Evolutionary conservation across 306 rosid species (phyloP), one percentile per base, ranked within the genome.

Genomic region (Cucurbita argyrosperma): DNA sequence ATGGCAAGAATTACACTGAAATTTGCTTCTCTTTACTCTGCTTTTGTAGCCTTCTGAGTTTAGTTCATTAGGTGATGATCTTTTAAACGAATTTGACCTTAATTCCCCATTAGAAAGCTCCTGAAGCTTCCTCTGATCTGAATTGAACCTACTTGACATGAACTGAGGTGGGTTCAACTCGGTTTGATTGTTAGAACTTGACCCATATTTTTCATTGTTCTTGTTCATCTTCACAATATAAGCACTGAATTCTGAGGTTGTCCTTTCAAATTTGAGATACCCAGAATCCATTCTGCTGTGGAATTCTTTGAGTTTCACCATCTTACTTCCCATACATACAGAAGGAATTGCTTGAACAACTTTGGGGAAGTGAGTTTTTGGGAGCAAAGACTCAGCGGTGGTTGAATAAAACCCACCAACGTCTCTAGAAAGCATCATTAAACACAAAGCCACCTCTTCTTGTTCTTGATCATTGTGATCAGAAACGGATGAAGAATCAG

Each of bases 401-500:
- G 51, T 71, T 51, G 80, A 82, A 76, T 87, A 80, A 54, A 80
- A 42, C 51, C 83, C 86, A 66, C 76, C 82, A 77, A 67, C 76
- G 79, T 90, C 97, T 51, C 88, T 89, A 5, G 94, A 87, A 26
- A 93, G 96, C 97, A 93, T 90, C 86, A 93, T 87, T 78, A 90
- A 89, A 84, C 96, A 87, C 86, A 86, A 68, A 76, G 98, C 98
- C 75, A 93, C 88, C 74, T 93, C 94, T 80, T 90, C 91, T 78
- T 89, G 89, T 74, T 93, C 98, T 60, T 88, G 93, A 57, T 89
- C 92, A 77, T 71, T 86, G 51, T 88, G 76, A 72, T 76, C 96
- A 69, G 93, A 89, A 77, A 83, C 73, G 79, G 91, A 86, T 76
- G 92, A 83, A 62, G 91, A 79, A 81, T 79, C 80, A 63, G 71